A percentile compares a stretch with the other conserved stretches of the same genome.
phyloP scores from a whole-genome alignment of 805 yeast species.

The Ogataea trehalophila region DNA sequence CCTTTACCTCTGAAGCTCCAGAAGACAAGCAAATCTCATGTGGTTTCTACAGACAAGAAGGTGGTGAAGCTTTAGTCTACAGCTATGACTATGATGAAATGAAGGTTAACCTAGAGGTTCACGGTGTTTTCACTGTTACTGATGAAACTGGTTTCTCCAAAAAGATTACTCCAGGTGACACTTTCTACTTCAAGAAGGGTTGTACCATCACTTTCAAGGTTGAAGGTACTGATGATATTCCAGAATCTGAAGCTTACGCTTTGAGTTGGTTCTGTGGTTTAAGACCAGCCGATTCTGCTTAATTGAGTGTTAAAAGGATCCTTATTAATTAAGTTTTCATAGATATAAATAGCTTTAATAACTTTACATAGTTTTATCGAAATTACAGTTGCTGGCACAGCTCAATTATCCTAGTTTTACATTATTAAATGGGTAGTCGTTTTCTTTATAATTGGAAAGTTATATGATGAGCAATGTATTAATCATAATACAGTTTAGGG shows the following conservation, averaged over 20 bases:
- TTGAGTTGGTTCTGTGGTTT: slow-evolving; percentile 59
- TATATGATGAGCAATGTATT: too few relatives aligned
- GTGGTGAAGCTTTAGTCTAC: slow-evolving; percentile 67
- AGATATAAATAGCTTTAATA: not conserved
- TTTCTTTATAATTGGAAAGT: too few relatives aligned
- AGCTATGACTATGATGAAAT: slow-evolving; percentile 62
- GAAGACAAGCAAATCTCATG: slow-evolving; percentile 54
- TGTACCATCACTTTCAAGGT: slow-evolving; percentile 59
- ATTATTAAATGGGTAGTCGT: too few relatives aligned
- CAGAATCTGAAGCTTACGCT: slow-evolving; percentile 47
- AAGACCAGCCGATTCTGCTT: slow-evolving; percentile 42
- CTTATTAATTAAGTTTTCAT: not conserved
- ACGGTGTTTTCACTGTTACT: slow-evolving; percentile 56
- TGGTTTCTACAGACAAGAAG: slow-evolving; percentile 68
- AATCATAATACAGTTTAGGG: too few relatives aligned
- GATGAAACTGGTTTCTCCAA: slow-evolving; percentile 62
- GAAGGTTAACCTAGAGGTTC: slow-evolving; percentile 64
- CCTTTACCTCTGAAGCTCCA: slow-evolving; percentile 56
- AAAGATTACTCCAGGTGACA: slow-evolving; percentile 59
- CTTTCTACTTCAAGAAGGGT: slow-evolving; percentile 64
- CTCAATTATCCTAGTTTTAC: not conserved
- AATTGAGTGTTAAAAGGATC: slow-evolving; percentile 1
- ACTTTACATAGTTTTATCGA: not conserved
- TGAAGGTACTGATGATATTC: slow-evolving; percentile 31
- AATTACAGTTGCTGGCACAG: slow-evolving; percentile 5